Conservation (phyloP, 2,329 filamentous ascomycete genomes). For the Corynespora cassiicola region DNA sequence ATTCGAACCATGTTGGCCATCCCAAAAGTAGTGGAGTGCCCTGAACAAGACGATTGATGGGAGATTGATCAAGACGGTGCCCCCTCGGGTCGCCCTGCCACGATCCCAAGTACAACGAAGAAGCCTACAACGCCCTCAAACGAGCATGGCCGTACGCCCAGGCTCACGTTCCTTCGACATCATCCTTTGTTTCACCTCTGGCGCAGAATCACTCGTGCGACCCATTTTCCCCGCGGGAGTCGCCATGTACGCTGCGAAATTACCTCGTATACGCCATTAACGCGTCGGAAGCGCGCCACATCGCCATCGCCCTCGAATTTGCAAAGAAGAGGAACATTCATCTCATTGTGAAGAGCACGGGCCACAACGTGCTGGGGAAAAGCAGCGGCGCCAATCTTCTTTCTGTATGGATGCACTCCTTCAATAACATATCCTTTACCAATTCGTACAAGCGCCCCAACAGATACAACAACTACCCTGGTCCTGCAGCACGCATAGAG, state of each 20-base stretch:
- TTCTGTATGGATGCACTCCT: constrained; percentile 17
- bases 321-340: constrained; percentile 20
- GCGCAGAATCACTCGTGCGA: constrained; percentile 12
- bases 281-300: constrained; percentile 1
- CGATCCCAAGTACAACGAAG: constrained; percentile 15
- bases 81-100: constrained; percentile 46
- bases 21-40: constrained; percentile 33
- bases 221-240: constrained; percentile 19
- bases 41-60: constrained; percentile 44
- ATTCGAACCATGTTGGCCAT: too few relatives aligned
- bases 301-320: constrained; percentile 11
- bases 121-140: constrained; percentile 8
- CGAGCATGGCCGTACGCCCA: constrained; percentile 15
- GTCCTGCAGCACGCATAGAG: too few relatives aligned
- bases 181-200: constrained; percentile 47
- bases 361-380: constrained; percentile 20
- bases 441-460: too few relatives aligned
- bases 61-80: constrained; percentile 41
- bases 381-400: constrained; percentile 9
- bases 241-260: constrained; percentile 17
- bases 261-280: constrained; percentile 12
- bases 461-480: too few relatives aligned
- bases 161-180: constrained; percentile 45
- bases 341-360: constrained; percentile 28
- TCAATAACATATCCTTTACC: too few relatives aligned